Percentiles rank a stretch among this genome's conserved stretches.
Conservation (phyloP, 2,329 filamentous ascomycete genomes). For the Fusarium illudens region DNA sequence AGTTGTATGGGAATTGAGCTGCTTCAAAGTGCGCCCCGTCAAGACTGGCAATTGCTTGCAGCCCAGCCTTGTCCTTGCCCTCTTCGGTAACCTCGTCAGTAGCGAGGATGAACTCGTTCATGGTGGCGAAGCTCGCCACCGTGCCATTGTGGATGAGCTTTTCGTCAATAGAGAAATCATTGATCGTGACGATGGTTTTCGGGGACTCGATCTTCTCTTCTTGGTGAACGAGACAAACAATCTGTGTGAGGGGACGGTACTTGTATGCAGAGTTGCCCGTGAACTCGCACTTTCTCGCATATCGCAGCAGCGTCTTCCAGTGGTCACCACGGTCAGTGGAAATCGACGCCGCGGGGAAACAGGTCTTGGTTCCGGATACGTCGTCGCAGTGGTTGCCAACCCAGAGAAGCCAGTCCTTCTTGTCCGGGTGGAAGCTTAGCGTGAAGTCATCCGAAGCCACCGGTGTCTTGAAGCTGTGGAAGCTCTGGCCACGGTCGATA, state of each 20-base stretch:
- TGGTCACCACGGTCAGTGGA: slow-evolving; percentile 81
- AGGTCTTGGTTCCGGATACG: slow-evolving; percentile 60
- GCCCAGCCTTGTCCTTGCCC: slow-evolving; percentile 61
- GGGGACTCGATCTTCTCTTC: slow-evolving; percentile 69
- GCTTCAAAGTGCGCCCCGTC: slow-evolving; percentile 85
- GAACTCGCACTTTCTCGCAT: slow-evolving; percentile 86
- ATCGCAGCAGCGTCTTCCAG: slow-evolving; percentile 79
- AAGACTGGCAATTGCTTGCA: slow-evolving; percentile 83
- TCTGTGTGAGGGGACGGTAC: slow-evolving; percentile 61
- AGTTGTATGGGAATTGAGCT: slow-evolving; percentile 86
- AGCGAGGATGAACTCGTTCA: slow-evolving; percentile 96
- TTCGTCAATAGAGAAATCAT: slow-evolving; percentile 77
- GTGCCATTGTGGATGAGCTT: slow-evolving; percentile 60
- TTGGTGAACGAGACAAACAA: slow-evolving; percentile 65
- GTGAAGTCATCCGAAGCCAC: slow-evolving; percentile 56
- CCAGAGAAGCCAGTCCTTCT: slow-evolving; percentile 93
- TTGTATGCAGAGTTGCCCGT: slow-evolving; percentile 71
- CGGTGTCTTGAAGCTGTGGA: slow-evolving; percentile 78
- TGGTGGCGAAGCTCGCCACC: slow-evolving; percentile 87
- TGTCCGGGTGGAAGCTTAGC: slow-evolving; percentile 82
- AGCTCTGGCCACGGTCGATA: slow-evolving; percentile 76
- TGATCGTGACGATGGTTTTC: slow-evolving; percentile 76
- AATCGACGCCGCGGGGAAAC: slow-evolving; percentile 77
- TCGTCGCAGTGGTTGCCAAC: slow-evolving; percentile 76
- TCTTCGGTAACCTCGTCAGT: slow-evolving; percentile 71